These are phyloP conservation scores for Agapanthus africanus DNA, from an alignment of 106 monocot species.

Conservation along the genomic window DNA sequence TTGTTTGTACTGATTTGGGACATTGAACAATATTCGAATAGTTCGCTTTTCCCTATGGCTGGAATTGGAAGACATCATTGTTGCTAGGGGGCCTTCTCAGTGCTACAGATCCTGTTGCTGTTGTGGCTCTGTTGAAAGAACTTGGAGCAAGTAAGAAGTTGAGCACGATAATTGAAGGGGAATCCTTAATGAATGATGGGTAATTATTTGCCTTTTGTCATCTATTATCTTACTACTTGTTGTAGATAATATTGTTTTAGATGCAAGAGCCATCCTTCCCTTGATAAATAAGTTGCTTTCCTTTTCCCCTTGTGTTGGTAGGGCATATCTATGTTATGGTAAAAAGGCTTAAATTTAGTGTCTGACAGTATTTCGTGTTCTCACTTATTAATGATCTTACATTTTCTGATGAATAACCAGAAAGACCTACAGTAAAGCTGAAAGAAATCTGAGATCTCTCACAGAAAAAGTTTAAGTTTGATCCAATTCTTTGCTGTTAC, in stretches of 20 bases:
- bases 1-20: not conserved
- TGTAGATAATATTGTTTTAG: not conserved
- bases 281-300: not conserved
- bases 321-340: not conserved
- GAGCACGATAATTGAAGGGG: constrained; percentile 98
- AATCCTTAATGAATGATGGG: constrained; percentile 99
- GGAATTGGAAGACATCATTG: constrained; percentile 90
- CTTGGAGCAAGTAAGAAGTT: constrained; percentile 99
- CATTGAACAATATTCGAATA: constrained; percentile 18
- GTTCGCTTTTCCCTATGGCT: constrained; percentile 79
- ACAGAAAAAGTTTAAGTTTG: too few species aligned
- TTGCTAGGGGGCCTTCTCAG: constrained; percentile 92
- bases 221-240: not conserved
- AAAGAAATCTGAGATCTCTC: too few species aligned
- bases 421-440: too few species aligned
- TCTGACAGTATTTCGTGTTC: not conserved
- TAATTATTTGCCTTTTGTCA: constrained; percentile 20
- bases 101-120: constrained; percentile 99
- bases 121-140: constrained; percentile 94
- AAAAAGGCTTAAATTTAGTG: too few species aligned
- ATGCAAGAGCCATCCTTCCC: too few species aligned
- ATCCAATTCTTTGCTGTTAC: too few species aligned
- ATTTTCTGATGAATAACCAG: too few species aligned
- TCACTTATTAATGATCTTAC: too few species aligned
- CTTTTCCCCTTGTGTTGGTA: not conserved